Evolutionary conservation across 108 stramenopile genomes (phyloP), one percentile per base, ranked within the genome.

Genomic region (Cyclotella choctawhatcheeana): DNA sequence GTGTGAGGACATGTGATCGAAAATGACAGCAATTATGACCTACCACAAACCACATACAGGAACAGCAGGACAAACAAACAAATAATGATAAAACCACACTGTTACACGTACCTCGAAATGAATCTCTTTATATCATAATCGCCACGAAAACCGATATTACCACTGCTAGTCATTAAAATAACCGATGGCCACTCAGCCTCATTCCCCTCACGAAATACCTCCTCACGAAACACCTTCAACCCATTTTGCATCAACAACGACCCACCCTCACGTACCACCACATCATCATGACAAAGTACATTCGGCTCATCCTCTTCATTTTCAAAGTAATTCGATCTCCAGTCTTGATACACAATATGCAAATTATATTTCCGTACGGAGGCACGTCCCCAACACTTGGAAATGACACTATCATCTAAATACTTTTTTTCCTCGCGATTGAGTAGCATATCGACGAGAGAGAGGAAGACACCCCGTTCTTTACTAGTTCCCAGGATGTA

Each of bases 391-490:
- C 69, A 77, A 33, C 76, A 77, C 45, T 69, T 69, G 5, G 59
- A 61, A 32, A 70, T 25, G 5, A 69, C 54, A 48, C 67, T 69
- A 21, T 62, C 18, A 6, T 56, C 31, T 21, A 69, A 48, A 22
- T 58, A 0, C 21, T 55, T 25, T 54, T 77, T 77, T 22, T 77
- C 76, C 18, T 47, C 16, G 3, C 18, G 13, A 30, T 53, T 40
- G 18, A 77, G 31, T 12, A 77, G n/a, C 31, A 78, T 56, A 68
- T 79, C 78, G n/a, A 61, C 59, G 1, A 79, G 51, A 5, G 66
- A 60, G 0, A 79, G 53, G 37, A 79, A 79, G 32, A 79, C 56
- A 2, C 78, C 78, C 6, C 78, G 65, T 29, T 79, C 71, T 21
- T 51, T 67, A 56, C 78, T 79, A 35, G 34, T 73, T 24, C 78